Conservation (phyloP, 352 stramenopile species). For the Globisporangium polare region DNA sequence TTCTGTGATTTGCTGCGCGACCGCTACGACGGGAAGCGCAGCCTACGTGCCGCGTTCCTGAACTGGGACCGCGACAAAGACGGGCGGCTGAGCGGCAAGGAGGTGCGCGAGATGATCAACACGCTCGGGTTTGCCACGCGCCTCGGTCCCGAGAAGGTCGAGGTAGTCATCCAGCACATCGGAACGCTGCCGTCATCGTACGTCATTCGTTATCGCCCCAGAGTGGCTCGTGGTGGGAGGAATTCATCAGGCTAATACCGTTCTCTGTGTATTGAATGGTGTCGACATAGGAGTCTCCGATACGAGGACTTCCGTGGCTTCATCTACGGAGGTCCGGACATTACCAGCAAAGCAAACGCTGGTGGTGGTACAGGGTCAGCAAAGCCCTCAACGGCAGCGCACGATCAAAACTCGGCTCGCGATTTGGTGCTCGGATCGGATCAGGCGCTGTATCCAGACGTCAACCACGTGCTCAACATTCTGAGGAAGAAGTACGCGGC, state of each 20-base stretch:
- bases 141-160: constrained; percentile 33
- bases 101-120: constrained; percentile 45
- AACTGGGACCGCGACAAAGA: constrained; percentile 62
- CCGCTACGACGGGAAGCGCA: constrained; percentile 58
- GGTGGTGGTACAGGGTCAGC: background rate
- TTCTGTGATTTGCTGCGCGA: constrained; percentile 43
- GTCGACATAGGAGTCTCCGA: constrained; percentile 26
- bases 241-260: background rate
- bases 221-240: background rate
- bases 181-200: constrained; percentile 23
- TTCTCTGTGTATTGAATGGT: background rate
- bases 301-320: constrained; percentile 52
- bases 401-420: background rate
- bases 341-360: background rate
- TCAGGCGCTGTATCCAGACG: constrained; percentile 27
- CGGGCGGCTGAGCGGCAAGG: constrained; percentile 27
- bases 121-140: constrained; percentile 30
- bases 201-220: constrained; percentile 1
- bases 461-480: constrained; percentile 33
- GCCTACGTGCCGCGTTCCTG: constrained; percentile 45
- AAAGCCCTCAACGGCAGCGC: background rate
- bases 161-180: constrained; percentile 37
- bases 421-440: background rate
- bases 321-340: constrained; percentile 18
- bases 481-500: constrained; percentile 49